Evolutionary conservation across 1,139 yeast species (phyloP).

Genomic region (Saccharomyces hybrid): DNA sequence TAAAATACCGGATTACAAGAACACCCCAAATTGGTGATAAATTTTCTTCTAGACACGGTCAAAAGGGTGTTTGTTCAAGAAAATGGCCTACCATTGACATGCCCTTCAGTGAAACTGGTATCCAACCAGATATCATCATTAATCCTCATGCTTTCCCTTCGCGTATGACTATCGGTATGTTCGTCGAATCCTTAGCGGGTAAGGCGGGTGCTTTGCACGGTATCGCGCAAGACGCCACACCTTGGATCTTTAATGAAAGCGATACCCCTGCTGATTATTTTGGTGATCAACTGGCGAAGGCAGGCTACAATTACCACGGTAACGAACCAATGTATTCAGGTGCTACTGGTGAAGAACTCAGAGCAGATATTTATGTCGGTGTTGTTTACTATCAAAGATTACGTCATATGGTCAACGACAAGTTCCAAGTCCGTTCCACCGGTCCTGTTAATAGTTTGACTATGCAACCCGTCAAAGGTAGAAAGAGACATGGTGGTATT

Average conservation of each 20-base stretch:
- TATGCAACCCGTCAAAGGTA: conserved; percentile 99
- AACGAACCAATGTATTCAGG: conserved; percentile 99
- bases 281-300: conserved; percentile 78
- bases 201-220: conserved; percentile 98
- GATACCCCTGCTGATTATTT: conserved; percentile 97
- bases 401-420: conserved; percentile 99
- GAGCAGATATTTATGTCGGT: conserved; percentile 94
- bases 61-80: conserved; percentile 98
- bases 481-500: conserved; percentile 98
- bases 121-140: conserved; percentile 94
- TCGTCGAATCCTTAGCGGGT: conserved; percentile 95
- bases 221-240: conserved; percentile 94
- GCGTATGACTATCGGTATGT: conserved; percentile 99
- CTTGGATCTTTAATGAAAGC: conserved; percentile 85
- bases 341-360: conserved; percentile 93
- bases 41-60: conserved; percentile 97
- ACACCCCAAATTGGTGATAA: conserved; percentile 95
- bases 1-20: conserved; percentile 87
- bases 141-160: conserved; percentile 99
- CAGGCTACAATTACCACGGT: conserved; percentile 97
- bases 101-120: conserved; percentile 96
- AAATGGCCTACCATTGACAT: conserved; percentile 96
- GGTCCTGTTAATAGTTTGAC: conserved; percentile 97
- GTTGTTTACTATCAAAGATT: conserved; percentile 96
- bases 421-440: conserved; percentile 97